Conservation (phyloP, 2,329 filamentous ascomycete species). For the Emergomyces orientalis region DNA sequence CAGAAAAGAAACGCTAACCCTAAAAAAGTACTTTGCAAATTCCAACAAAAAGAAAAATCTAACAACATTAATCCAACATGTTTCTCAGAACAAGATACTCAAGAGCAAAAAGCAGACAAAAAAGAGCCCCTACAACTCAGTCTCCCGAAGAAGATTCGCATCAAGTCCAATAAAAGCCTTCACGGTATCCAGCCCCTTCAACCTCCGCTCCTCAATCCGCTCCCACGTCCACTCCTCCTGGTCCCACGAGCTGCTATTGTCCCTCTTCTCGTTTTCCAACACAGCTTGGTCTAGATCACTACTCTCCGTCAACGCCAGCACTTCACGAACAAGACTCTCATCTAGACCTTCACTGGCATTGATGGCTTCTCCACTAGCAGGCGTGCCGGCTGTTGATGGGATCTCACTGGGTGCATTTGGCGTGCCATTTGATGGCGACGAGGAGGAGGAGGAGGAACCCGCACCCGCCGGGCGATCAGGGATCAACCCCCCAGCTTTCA, state of each 20-base stretch:
- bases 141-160: conserved; percentile 40
- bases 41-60: not conserved
- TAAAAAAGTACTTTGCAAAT: conserved; percentile 2
- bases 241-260: conserved; percentile 26
- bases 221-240: conserved; percentile 50
- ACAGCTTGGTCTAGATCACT: conserved; percentile 22
- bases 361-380: conserved; percentile 25
- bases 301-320: conserved; percentile 27
- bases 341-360: conserved; percentile 24
- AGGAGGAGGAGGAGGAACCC: conserved; percentile 9
- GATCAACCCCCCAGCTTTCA: conserved; percentile 63
- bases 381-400: not conserved
- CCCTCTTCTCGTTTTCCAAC: conserved; percentile 20
- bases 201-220: conserved; percentile 48
- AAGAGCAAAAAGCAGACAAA: conserved; percentile 13
- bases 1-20: conserved; percentile 11
- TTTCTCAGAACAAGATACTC: too few species aligned
- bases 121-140: conserved; percentile 6
- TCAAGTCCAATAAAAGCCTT: conserved; percentile 48
- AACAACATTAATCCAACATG: not conserved
- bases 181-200: conserved; percentile 47
- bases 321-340: conserved; percentile 30
- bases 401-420: conserved; percentile 15
- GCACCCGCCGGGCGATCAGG: conserved; percentile 59
- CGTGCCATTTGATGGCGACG: conserved; percentile 22